A percentile compares a stretch with the other conserved stretches of the same genome.
Conservation (phyloP, 306 rosid genomes). For the Acacia crassicarpa region DNA sequence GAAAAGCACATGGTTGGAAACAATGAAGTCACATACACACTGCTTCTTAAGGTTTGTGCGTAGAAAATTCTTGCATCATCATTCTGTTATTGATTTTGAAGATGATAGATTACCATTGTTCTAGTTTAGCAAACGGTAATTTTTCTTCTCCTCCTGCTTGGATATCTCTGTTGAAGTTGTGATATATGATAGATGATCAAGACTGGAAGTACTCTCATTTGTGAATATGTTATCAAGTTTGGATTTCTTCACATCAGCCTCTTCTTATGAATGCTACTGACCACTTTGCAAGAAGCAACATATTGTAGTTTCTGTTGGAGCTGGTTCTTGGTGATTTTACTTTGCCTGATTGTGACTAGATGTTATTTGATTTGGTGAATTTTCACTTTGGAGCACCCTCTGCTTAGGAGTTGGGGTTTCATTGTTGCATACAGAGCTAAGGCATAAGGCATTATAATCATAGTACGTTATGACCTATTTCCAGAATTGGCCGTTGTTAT, state of each 20-base stretch:
- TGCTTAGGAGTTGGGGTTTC: background rate
- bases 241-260: background rate
- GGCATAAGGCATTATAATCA: slow-evolving; percentile 17
- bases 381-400: background rate
- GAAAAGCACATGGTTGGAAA: slow-evolving; percentile 67
- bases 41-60: slow-evolving; percentile 73
- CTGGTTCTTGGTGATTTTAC: slow-evolving; percentile 4
- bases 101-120: slow-evolving; percentile 8
- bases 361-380: slow-evolving; percentile 9
- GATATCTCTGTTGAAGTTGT: slow-evolving; percentile 17
- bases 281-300: slow-evolving; percentile 1
- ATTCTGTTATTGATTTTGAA: slow-evolving; percentile 23
- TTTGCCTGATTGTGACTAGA: background rate
- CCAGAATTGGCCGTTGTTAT: background rate
- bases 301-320: background rate
- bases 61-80: slow-evolving; percentile 23
- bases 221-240: background rate
- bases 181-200: slow-evolving; percentile 19
- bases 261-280: slow-evolving; percentile 4
- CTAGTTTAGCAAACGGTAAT: background rate
- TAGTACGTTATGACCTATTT: background rate
- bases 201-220: slow-evolving; percentile 5
- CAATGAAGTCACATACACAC: slow-evolving; percentile 69
- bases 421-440: background rate
- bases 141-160: background rate